Conservation (phyloP, 2,329 filamentous ascomycete genomes). For the Zasmidium angulare region DNA sequence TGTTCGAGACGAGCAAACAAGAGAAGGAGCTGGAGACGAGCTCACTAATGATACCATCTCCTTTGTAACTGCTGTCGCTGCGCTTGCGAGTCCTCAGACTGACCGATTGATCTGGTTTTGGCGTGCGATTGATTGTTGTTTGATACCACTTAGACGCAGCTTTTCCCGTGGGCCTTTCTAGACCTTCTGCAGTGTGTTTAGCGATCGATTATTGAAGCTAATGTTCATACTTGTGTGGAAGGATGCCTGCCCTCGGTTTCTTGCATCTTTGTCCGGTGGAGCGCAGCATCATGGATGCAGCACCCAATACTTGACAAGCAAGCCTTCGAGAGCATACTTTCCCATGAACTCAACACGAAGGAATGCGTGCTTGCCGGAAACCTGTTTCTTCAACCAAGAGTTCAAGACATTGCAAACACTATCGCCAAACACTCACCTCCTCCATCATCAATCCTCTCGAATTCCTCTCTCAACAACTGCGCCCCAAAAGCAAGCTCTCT, state of each 20-base stretch:
- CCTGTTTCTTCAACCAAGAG: no score
- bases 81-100: slow-evolving; percentile 9
- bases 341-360: no score
- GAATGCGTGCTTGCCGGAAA: no score
- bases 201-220: neutral
- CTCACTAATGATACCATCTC: slow-evolving; percentile 16
- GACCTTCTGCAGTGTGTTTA: neutral
- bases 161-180: neutral
- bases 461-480: no score
- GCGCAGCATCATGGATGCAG: no score
- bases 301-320: no score
- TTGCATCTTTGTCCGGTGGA: no score
- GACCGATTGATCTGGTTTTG: neutral
- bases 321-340: no score
- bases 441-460: no score
- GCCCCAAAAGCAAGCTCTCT: no score
- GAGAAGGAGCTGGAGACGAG: neutral
- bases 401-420: no score
- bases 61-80: slow-evolving; percentile 8
- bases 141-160: slow-evolving; percentile 15
- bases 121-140: slow-evolving; percentile 4
- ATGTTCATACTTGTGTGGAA: neutral
- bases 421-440: no score
- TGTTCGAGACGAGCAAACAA: neutral
- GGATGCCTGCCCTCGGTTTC: neutral